These are phyloP conservation scores for Tetraselmis striata DNA, from an alignment of 139 green algal genomes.

Conservation along the genomic window DNA sequence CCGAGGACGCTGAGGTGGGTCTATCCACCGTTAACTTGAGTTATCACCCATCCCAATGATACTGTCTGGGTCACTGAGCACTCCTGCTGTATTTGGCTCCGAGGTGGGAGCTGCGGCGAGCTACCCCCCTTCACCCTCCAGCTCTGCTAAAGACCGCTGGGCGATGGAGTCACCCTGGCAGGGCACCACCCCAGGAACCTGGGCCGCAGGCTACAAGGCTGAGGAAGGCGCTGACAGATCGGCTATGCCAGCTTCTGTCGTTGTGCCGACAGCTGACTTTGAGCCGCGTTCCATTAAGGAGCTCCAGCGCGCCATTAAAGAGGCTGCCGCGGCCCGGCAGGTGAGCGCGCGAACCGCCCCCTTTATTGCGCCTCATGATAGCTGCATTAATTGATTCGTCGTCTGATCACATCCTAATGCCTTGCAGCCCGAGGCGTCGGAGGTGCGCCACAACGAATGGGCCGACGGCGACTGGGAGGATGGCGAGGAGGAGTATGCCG, in stretches of 20 bases:
- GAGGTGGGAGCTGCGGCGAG: too few species aligned
- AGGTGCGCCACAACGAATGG: not conserved
- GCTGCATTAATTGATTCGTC: too few species aligned
- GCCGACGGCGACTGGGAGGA: not conserved
- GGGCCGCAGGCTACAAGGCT: not conserved
- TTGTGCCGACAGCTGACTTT: not conserved
- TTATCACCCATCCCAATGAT: too few species aligned
- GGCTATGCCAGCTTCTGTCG: not conserved
- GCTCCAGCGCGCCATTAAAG: not conserved
- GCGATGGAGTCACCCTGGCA: not conserved
- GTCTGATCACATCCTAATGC: too few species aligned
- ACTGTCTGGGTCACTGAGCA: too few species aligned
- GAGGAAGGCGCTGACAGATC: not conserved
- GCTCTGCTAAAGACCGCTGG: not conserved
- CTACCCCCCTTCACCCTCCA: too few species aligned
- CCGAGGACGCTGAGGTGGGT: too few species aligned
- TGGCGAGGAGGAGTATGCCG: not conserved
- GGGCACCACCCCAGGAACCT: not conserved
- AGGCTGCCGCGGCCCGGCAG: not conserved
- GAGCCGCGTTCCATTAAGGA: not conserved
- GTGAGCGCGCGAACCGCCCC: too few species aligned
- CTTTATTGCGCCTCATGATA: too few species aligned
- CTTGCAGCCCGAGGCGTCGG: too few species aligned
- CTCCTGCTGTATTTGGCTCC: too few species aligned
- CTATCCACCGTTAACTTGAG: too few species aligned